Conservation (phyloP, 1,284 basidiomycete genomes). For the Apiotrichum mycotoxinovorans region DNA sequence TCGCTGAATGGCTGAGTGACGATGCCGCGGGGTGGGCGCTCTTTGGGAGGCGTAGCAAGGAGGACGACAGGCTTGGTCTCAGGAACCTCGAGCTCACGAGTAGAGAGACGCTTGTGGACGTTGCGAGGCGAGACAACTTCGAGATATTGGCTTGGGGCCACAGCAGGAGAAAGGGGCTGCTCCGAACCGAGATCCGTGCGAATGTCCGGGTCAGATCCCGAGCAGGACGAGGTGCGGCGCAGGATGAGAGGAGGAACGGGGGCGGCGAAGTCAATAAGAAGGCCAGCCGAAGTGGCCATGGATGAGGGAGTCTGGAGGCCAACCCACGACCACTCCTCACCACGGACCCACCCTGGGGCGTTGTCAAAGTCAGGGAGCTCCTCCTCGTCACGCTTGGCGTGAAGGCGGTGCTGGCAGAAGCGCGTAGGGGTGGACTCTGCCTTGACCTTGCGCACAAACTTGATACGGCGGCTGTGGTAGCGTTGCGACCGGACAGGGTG, state of each 20-base stretch:
- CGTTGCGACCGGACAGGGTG: constrained; percentile 49
- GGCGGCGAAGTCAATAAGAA: constrained; percentile 22
- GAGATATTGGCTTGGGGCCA: neutral
- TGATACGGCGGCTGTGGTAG: constrained; percentile 49
- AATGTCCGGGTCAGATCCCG: constrained; percentile 13
- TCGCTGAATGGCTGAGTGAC: neutral
- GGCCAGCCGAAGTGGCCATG: constrained; percentile 15
- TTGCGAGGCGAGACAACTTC: neutral
- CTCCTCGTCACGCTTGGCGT: constrained; percentile 41
- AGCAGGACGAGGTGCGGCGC: neutral
- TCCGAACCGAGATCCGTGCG: constrained; percentile 9
- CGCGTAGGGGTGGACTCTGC: constrained; percentile 45
- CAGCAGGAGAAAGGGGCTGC: neutral
- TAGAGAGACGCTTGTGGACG: neutral
- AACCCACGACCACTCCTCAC: constrained; percentile 47
- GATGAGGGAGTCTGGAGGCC: constrained; percentile 23
- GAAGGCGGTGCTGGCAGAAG: constrained; percentile 44
- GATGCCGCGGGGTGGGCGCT: neutral
- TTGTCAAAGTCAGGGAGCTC: constrained; percentile 44
- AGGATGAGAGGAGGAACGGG: constrained; percentile 11
- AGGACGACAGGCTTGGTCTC: neutral
- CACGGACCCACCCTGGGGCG: constrained; percentile 42
- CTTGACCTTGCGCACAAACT: constrained; percentile 52
- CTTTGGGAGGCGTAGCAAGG: neutral
- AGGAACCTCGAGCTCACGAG: neutral